phyloP scores from a whole-genome alignment of 139 green algal genomes.

The Auxenochlorella pyrenoidosa region DNA sequence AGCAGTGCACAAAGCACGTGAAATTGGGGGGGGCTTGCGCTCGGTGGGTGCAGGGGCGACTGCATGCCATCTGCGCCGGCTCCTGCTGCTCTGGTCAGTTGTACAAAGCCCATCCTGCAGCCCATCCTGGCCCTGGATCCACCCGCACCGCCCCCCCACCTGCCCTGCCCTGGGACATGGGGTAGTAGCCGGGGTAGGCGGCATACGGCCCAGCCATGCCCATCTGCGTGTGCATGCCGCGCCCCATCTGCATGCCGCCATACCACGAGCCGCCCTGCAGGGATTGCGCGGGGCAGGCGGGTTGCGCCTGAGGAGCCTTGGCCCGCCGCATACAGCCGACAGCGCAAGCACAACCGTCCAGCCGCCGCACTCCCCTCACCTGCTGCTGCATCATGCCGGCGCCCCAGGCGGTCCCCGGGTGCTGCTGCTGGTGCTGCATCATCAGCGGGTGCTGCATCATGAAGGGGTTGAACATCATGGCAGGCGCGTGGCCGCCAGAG shows the following conservation, averaged over 20 bases:
- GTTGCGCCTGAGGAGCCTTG: no score
- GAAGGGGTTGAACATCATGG: constrained; percentile 36
- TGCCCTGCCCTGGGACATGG: not conserved
- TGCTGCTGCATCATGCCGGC: constrained; percentile 32
- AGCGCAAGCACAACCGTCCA: no score
- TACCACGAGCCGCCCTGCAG: constrained; percentile 36
- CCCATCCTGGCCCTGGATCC: no score
- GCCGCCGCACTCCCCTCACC: no score
- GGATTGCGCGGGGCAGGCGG: not conserved
- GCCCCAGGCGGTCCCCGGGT: constrained; percentile 23
- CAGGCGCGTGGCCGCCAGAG: not conserved
- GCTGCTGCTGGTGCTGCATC: constrained; percentile 33
- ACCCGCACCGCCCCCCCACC: not conserved
- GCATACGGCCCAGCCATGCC: constrained; percentile 17
- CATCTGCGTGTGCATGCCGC: constrained; percentile 20
- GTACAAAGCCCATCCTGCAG: no score
- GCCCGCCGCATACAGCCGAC: no score
- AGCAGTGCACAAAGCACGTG: not conserved
- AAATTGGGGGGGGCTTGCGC: not conserved
- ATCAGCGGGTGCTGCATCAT: constrained; percentile 40
- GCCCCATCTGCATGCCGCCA: constrained; percentile 30
- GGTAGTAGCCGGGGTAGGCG: constrained; percentile 9
- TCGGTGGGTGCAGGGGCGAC: not conserved
- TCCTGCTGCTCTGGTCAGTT: no score
- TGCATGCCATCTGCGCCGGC: no score